Base-by-base conservation (phyloP, 495 filamentous ascomycete genomes). In the Penicillium subrubescens region DNA sequence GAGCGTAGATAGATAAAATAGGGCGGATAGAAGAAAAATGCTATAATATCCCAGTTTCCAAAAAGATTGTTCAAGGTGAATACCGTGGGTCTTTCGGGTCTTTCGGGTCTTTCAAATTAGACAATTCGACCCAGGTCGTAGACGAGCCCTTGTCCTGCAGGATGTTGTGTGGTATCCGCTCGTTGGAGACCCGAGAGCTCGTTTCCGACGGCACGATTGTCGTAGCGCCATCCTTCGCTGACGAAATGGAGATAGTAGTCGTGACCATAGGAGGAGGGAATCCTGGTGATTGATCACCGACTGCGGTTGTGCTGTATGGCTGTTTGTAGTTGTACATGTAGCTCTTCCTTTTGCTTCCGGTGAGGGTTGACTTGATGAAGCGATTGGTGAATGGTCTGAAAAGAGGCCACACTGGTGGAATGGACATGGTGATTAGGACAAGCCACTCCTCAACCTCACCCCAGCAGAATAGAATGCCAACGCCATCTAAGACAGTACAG, bases 391-490 rank as follows among this genome's bases (percentile, higher is more conserved):
- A 67, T n/a, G 70, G 70, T 10, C 70, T 60, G 61, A 72, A 67
- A 17, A 72, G 53, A 8, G 70, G 70, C 70, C 70, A 72, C 5
- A 72, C 70, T 1, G 70, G 70, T 52, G 70, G 70, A 19, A 72
- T 72, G 39, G 70, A 72, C 70, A 72, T 72, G 33, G 67, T 66
- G 53, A 72, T 72, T 14, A 72, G 65, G 10, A 72, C 70, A 55
- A 72, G 33, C 70, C 70, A 72, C 65, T 72, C 70, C 55, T 72
- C 70, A 27, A 70, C 67, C 46, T 72, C 70, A 8, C 70, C 70
- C 70, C 70, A 72, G 44, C 60, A 60, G 54, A 72, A 72, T 0
- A 72, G 60, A n/a, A 55, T 61, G 0, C 70, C 70, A 23, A 70
- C 67, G 1, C 70, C 70, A 19, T 68, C 70, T 72, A 57, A 3